Evolutionary conservation across 1,139 yeast genomes (phyloP).

Genomic region (Saccharomyces pastorianus): DNA sequence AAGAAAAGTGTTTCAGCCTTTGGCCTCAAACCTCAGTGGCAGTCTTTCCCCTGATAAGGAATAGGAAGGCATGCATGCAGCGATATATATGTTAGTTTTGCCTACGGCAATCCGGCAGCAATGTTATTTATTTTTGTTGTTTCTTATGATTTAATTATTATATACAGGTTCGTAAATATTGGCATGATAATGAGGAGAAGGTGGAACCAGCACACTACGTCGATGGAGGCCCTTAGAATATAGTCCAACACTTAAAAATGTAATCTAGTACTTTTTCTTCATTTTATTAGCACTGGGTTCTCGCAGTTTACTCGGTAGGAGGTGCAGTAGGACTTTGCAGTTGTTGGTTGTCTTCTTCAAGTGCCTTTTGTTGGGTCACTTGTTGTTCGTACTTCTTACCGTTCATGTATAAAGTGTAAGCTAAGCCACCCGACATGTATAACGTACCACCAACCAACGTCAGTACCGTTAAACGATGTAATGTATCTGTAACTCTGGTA

Average conservation of each 20-base stretch:
- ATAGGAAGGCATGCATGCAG: neutral
- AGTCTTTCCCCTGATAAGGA: neutral
- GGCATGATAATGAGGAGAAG: neutral
- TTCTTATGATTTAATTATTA: neutral
- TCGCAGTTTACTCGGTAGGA: slow-evolving; percentile 9
- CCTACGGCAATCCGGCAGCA: neutral
- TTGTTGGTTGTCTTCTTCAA: slow-evolving; percentile 10
- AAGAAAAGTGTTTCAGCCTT: slow-evolving; percentile 20
- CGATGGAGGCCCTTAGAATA: neutral
- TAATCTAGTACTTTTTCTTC: neutral
- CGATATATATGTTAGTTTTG: neutral
- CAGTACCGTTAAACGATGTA: slow-evolving; percentile 75
- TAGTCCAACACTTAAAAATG: neutral
- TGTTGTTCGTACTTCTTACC: slow-evolving; percentile 42
- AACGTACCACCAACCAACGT: slow-evolving; percentile 65
- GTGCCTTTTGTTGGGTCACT: slow-evolving; percentile 31
- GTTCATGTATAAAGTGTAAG: slow-evolving; percentile 55
- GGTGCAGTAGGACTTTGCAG: slow-evolving; percentile 6
- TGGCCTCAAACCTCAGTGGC: slow-evolving; percentile 15
- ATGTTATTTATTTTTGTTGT: neutral
- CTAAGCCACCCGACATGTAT: slow-evolving; percentile 52
- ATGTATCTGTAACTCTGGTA: slow-evolving; percentile 66
- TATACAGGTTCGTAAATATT: neutral
- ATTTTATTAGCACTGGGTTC: neutral
- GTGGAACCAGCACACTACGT: neutral